phyloP scores from a whole-genome alignment of 2,329 filamentous ascomycete genomes.

The Phyllosticta citribraziliensis region DNA sequence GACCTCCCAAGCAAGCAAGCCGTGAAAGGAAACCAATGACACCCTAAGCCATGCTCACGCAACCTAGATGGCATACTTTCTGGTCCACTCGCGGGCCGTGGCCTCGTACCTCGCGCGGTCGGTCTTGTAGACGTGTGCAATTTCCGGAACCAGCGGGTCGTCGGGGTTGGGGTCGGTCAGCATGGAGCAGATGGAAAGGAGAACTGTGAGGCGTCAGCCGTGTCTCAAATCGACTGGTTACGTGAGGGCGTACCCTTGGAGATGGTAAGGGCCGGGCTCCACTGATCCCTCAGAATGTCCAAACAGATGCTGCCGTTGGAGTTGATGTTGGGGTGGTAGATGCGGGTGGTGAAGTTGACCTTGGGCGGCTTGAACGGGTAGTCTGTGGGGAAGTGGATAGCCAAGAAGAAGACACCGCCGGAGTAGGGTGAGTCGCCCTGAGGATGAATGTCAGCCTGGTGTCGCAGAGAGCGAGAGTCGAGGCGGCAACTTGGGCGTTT shows the following conservation, averaged over 20 bases:
- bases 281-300: conserved; percentile 97
- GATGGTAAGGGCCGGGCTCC: conserved; percentile 96
- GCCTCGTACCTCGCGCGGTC: conserved; percentile 93
- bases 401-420: conserved; percentile 96
- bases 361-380: conserved; percentile 99
- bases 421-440: conserved; percentile 95
- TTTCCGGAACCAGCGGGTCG: conserved; percentile 96
- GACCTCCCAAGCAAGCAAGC: conserved; percentile 10
- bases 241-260: conserved; percentile 66
- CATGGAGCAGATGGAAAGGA: conserved; percentile 99
- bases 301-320: conserved; percentile 98
- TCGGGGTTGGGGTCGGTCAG: conserved; percentile 98
- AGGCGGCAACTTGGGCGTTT: conserved; percentile 2
- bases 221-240: not conserved
- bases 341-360: conserved; percentile 99
- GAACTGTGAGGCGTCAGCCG: conserved; percentile 48
- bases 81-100: conserved; percentile 94
- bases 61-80: conserved; percentile 89
- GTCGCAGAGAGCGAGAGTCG: not conserved
- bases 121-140: conserved; percentile 99
- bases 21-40: conserved; percentile 9
- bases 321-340: conserved; percentile 99
- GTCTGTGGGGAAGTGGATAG: conserved; percentile 98
- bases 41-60: conserved; percentile 10
- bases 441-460: conserved; percentile 21